Evolutionary conservation across 495 filamentous ascomycete species (phyloP).

Genomic region (Lasiosphaeriaceae sp.): DNA sequence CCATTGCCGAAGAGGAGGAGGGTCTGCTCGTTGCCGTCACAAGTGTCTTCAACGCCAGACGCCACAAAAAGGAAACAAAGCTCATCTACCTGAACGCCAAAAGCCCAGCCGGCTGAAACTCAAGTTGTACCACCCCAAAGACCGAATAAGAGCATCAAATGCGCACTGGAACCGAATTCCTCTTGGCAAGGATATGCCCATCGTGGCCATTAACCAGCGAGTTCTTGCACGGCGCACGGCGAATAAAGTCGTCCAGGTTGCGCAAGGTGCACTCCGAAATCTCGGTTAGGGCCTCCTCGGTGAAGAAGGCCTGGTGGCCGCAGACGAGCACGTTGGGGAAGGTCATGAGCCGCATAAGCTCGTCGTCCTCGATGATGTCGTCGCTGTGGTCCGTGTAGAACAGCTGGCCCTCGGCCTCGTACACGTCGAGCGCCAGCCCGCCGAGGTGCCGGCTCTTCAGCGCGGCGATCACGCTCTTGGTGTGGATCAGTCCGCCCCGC

Average conservation of each 20-base stretch:
- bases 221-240: constrained; percentile 32
- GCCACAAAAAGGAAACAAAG: too few species aligned
- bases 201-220: constrained; percentile 24
- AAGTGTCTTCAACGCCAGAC: too few species aligned
- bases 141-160: constrained; percentile 22
- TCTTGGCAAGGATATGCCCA: constrained; percentile 11
- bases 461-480: constrained; percentile 53
- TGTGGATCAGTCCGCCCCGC: constrained; percentile 61
- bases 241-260: constrained; percentile 45
- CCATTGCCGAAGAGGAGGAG: too few species aligned
- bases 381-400: constrained; percentile 66
- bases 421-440: constrained; percentile 56
- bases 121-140: too few species aligned
- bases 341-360: constrained; percentile 63
- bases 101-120: too few species aligned
- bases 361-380: constrained; percentile 67
- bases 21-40: too few species aligned
- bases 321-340: constrained; percentile 67
- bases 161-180: constrained; percentile 20
- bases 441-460: constrained; percentile 55
- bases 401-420: constrained; percentile 49
- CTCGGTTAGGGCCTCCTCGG: constrained; percentile 59
- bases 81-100: too few species aligned
- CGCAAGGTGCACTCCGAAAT: constrained; percentile 59
- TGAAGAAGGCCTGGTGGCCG: constrained; percentile 70